A percentile compares a stretch with the other conserved stretches of the same genome.
Conservation (phyloP, 2,329 filamentous ascomycete species). For the Tolypocladium tundrense region DNA sequence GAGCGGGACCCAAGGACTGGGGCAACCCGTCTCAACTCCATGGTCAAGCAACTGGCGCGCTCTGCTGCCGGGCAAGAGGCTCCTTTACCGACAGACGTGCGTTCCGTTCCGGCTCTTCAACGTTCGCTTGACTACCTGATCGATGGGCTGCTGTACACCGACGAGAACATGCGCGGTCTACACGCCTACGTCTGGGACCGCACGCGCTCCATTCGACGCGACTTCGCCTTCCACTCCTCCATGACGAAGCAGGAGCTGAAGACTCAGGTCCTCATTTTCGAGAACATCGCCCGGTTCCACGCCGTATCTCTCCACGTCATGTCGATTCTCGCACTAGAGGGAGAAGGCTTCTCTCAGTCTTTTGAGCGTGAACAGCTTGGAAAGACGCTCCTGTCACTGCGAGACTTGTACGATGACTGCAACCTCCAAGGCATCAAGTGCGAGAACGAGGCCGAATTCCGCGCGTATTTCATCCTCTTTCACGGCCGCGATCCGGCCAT, state of each 20-base stretch:
- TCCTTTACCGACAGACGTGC: conserved; percentile 57
- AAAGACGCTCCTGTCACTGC: conserved; percentile 54
- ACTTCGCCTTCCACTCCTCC: conserved; percentile 57
- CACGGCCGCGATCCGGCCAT: conserved; percentile 50
- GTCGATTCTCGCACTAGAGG: conserved; percentile 42
- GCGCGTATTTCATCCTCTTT: conserved; percentile 54
- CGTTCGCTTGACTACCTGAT: conserved; percentile 55
- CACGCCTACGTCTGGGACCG: conserved; percentile 61
- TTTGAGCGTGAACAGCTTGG: conserved; percentile 59
- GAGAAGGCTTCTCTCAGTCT: conserved; percentile 54
- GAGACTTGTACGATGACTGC: conserved; percentile 58
- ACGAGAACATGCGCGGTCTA: conserved; percentile 42
- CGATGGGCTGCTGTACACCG: conserved; percentile 43
- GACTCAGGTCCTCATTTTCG: conserved; percentile 52
- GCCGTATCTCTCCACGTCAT: conserved; percentile 55
- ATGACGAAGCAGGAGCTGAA: conserved; percentile 46
- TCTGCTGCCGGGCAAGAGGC: conserved; percentile 60
- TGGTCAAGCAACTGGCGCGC: conserved; percentile 58
- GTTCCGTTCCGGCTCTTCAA: conserved; percentile 47
- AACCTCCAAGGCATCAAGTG: conserved; percentile 46
- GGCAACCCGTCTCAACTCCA: conserved; percentile 38
- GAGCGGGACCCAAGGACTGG: conserved; percentile 39
- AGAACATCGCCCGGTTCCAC: conserved; percentile 58
- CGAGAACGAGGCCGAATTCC: conserved; percentile 55
- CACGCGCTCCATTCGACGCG: conserved; percentile 55